Evolutionary conservation across 495 filamentous ascomycete species (phyloP), one percentile per base, ranked within the genome.

Genomic region (Lindgomyces ingoldianus): DNA sequence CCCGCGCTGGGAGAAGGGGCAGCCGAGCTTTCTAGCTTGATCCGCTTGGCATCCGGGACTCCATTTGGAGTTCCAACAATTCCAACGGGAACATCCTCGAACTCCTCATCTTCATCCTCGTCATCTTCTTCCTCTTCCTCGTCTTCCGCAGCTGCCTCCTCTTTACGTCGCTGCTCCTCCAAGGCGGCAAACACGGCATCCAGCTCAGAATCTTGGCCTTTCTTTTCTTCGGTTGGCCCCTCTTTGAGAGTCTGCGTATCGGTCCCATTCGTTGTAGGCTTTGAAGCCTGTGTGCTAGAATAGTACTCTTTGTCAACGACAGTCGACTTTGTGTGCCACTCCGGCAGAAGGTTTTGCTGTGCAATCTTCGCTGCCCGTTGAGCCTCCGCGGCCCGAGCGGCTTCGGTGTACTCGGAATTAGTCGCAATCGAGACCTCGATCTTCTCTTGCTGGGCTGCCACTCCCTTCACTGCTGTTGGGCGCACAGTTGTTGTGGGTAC

Each of bases 241-340:
- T 78, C 58, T 22, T 83, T 79, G 50, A 84, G 45, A 10, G 39
- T 25, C 1, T 51, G 56, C 9, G 56, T 56, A 42, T 42, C 54
- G 11, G 22, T 30, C 1, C 68, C 68, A 30, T 66, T 64, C 14
- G 33, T 41, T 0, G 50, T 25, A 49, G 30, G 10, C 12, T 41
- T 60, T 22, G 50, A 26, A 25, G 14, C 33, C n/a, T 19, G 72
- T 3, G 60, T 67, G 11, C 50, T 65, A 3, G 58, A 58, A 26
- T 54, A n/a, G 22, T 60, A 72, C 2, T 47, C 49, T 39, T 67
- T 41, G 73, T 78, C 77, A 4, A 80, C 77, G 44, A 99, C 90
- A 1, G 93, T 96, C 47, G 87, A 91, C 48, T 90, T 85, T 1
- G 89, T 90, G 71, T 96, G 92, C 91, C 95, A 97, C 11, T 86